Conservation (phyloP, 495 filamentous ascomycete genomes). For the Penicillium verhagenii region DNA sequence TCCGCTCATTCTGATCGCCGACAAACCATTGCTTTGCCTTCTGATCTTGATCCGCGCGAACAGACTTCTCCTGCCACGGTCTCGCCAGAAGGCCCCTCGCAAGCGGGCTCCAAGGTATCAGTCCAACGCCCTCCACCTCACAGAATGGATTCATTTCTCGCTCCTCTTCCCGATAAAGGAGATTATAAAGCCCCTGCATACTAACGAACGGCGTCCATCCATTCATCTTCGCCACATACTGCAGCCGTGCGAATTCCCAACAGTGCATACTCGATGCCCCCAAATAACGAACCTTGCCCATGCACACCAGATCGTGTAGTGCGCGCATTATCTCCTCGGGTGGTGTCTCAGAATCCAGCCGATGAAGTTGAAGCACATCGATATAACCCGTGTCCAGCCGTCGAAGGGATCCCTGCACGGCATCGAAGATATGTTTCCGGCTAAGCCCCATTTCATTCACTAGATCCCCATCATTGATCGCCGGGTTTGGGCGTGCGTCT, state of each 20-base stretch:
- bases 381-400: conserved; percentile 52
- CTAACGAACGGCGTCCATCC: conserved; percentile 68
- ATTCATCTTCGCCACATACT: conserved; percentile 48
- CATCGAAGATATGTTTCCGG: conserved; percentile 53
- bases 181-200: conserved; percentile 71
- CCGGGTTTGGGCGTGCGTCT: conserved; percentile 13
- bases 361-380: conserved; percentile 55
- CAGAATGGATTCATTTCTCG: conserved; percentile 71
- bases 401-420: conserved; percentile 47
- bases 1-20: conserved; percentile 33
- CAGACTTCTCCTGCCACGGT: conserved; percentile 26
- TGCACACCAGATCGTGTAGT: conserved; percentile 63
- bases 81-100: conserved; percentile 52
- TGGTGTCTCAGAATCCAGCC: conserved; percentile 50
- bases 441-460: conserved; percentile 49
- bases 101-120: conserved; percentile 65
- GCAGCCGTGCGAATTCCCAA: conserved; percentile 43
- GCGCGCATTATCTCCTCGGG: conserved; percentile 73
- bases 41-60: conserved; percentile 16
- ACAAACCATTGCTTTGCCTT: conserved; percentile 22
- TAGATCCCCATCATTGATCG: conserved; percentile 23
- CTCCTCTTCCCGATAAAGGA: conserved; percentile 71
- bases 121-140: conserved; percentile 62
- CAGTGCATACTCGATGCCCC: conserved; percentile 47
- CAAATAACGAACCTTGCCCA: conserved; percentile 65